A percentile compares a stretch with the other conserved stretches of the same genome.
Evolutionary conservation across 495 filamentous ascomycete species (phyloP).

Genomic region (Aspergillus olivimuriae): DNA sequence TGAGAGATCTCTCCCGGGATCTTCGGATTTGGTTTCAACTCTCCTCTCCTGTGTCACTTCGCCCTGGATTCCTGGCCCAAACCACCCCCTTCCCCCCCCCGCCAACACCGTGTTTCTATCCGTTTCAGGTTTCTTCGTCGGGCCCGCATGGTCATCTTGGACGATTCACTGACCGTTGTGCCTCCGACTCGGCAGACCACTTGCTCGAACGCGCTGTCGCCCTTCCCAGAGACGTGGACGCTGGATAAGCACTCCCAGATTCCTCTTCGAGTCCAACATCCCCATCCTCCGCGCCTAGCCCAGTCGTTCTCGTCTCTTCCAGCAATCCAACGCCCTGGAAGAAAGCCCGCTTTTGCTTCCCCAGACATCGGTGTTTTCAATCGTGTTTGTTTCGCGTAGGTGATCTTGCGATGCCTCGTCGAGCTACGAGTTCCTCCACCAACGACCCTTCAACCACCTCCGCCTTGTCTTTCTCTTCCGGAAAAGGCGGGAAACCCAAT

Average conservation of each 20-base stretch:
- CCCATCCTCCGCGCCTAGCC: no score
- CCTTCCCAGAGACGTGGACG: neutral
- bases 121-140: neutral
- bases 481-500: constrained; percentile 57
- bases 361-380: no score
- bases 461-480: constrained; percentile 40
- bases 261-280: no score
- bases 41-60: neutral
- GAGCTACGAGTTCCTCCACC: constrained; percentile 44
- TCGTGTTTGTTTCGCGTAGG: constrained; percentile 12
- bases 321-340: no score
- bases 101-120: neutral
- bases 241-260: no score
- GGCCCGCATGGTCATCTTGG: neutral
- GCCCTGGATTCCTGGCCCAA: neutral
- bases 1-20: no score
- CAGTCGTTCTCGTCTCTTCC: no score
- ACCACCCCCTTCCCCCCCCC: no score
- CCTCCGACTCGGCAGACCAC: constrained; percentile 3
- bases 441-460: constrained; percentile 37
- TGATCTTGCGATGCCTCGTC: constrained; percentile 52
- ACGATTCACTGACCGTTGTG: constrained; percentile 5
- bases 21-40: no score
- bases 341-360: no score
- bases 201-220: no score